Conservation (phyloP, 2,329 filamentous ascomycete genomes). For the Emmonsia crescens region DNA sequence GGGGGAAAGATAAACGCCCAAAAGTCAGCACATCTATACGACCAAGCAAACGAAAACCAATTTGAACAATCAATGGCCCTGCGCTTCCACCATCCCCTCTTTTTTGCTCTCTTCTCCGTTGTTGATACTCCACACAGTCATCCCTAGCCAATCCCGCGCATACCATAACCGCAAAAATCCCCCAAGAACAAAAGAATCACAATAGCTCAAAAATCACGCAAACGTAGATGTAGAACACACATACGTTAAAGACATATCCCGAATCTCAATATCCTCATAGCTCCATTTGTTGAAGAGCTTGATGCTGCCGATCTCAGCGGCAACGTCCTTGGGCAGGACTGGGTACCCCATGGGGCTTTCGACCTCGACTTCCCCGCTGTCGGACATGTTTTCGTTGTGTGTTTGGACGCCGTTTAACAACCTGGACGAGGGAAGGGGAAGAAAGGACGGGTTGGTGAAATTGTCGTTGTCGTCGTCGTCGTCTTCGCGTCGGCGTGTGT, state of each 20-base stretch:
- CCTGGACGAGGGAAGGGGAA: constrained; percentile 29
- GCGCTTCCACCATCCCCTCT: background rate
- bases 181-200: background rate
- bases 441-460: constrained; percentile 14
- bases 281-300: constrained; percentile 98
- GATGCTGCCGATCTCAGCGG: constrained; percentile 77
- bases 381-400: constrained; percentile 56
- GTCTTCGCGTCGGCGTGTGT: background rate
- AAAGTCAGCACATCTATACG: constrained; percentile 22
- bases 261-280: constrained; percentile 99
- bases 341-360: constrained; percentile 62
- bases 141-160: background rate
- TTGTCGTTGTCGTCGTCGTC: constrained; percentile 21
- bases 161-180: background rate
- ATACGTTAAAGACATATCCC: constrained; percentile 99
- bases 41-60: background rate
- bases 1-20: constrained; percentile 2
- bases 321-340: constrained; percentile 87
- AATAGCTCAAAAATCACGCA: background rate
- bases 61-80: background rate
- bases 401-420: constrained; percentile 36
- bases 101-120: background rate
- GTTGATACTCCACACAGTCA: background rate
- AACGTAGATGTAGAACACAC: constrained; percentile 28
- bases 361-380: constrained; percentile 88